Base-by-base conservation (phyloP, 331 rosid species). In the Prunus yedoensis region DNA sequence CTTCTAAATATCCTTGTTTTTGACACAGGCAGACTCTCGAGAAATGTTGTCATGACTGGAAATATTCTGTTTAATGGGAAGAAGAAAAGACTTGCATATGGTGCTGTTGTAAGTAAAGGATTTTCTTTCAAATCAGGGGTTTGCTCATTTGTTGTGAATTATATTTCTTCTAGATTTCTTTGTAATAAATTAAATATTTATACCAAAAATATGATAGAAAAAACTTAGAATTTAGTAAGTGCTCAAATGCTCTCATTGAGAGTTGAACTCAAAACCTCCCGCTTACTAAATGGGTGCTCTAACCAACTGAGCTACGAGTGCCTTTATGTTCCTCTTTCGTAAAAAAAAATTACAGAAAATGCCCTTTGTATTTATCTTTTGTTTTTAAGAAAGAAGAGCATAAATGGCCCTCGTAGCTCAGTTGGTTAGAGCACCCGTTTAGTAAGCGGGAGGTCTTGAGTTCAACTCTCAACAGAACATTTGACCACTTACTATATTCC, bases 401-500 rank as follows among this genome's bases (percentile, higher is more conserved):
- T 1, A 4, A 8, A 63, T 85, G 3, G 15, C 46, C 32, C 68
- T 63, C 8, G 23, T 82, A 85, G 88, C 88, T 90, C 89, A 90
- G 90, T 80, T 80, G 90, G 89, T 85, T 88, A 92, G 92, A 94
- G 93, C 92, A 89, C 90, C 93, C 81, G 91, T 90, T 91, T 90
- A 86, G 91, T 85, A 89, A 89, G 88, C 85, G 90, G 92, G 89
- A 88, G 94, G 97, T 88, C 91, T 89, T 87, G 94, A 93, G 92
- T 88, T 89, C 88, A 0, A 93, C 86, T 91, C 94, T 84, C 89
- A 91, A 87, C 80, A 87, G 82, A 88, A 88, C 92, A 86, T 6
- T 35, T 35, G 43, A 35, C 9, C 2, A 38, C 9, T 38, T 1
- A 1, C 9, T 38, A 6, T 6, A 35, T 35, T 35, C 43, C 2